These are phyloP conservation scores for Wallacemonas sp. DNA, from an alignment of 208 protist genomes.

Conservation along the genomic window DNA sequence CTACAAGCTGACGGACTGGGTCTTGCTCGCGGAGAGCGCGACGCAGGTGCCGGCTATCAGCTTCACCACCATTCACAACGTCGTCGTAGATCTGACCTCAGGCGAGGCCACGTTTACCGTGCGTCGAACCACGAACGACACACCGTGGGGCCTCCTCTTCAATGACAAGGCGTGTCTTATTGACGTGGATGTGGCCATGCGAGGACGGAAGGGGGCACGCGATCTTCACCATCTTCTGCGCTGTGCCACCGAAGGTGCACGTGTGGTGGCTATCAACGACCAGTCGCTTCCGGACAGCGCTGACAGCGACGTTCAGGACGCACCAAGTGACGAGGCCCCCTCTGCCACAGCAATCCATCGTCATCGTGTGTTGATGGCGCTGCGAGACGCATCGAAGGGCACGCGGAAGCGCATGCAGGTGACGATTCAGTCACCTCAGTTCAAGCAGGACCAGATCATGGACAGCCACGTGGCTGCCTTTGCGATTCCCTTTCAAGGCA, in stretches of 20 bases:
- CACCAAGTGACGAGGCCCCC: background rate
- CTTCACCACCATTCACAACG: constrained; percentile 39
- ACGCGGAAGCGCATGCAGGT: constrained; percentile 39
- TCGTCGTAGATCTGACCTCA: constrained; percentile 26
- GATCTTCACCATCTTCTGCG: constrained; percentile 54
- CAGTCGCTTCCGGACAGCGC: background rate
- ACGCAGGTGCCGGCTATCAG: constrained; percentile 31
- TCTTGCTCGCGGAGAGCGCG: constrained; percentile 36
- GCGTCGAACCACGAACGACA: constrained; percentile 30
- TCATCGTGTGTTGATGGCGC: constrained; percentile 17
- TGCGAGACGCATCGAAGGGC: constrained; percentile 13
- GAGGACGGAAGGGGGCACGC: constrained; percentile 36
- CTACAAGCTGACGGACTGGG: constrained; percentile 72
- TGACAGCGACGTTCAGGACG: background rate
- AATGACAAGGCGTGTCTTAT: constrained; percentile 62
- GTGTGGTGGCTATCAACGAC: constrained; percentile 47
- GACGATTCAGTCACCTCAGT: constrained; percentile 25
- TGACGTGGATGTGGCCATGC: constrained; percentile 63
- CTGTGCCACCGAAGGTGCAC: constrained; percentile 31
- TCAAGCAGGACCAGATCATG: constrained; percentile 28
- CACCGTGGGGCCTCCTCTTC: constrained; percentile 70
- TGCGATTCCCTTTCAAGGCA: constrained; percentile 39
- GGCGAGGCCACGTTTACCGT: constrained; percentile 40
- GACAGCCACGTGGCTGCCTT: constrained; percentile 44
- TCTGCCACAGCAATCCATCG: constrained; percentile 6